Conservation (phyloP, 2,329 filamentous ascomycete species). For the Phialocephala subalpina region DNA sequence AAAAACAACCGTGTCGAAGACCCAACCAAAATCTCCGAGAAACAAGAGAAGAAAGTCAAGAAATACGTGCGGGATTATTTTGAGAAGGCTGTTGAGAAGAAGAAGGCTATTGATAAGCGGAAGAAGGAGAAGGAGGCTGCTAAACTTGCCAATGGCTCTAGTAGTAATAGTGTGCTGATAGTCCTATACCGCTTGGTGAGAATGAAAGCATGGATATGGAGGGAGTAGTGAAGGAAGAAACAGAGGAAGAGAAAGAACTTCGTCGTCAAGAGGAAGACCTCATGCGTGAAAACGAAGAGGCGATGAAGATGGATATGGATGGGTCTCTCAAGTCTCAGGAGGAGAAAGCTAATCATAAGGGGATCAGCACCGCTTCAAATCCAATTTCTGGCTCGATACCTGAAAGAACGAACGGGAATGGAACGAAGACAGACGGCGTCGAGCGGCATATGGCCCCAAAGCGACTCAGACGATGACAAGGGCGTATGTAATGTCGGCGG, state of each 20-base stretch:
- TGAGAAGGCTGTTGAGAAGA: slow-evolving; percentile 75
- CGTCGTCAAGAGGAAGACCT: slow-evolving; percentile 42
- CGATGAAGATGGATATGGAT: slow-evolving; percentile 40
- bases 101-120: slow-evolving; percentile 69
- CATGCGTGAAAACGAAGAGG: slow-evolving; percentile 43
- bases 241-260: slow-evolving; percentile 35
- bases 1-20: slow-evolving; percentile 88
- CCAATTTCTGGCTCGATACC: neutral
- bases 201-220: neutral
- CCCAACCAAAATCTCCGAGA: slow-evolving; percentile 78
- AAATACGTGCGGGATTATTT: slow-evolving; percentile 86
- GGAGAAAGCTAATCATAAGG: neutral
- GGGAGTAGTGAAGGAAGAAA: slow-evolving; percentile 31
- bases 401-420: neutral
- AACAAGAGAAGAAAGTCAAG: slow-evolving; percentile 84
- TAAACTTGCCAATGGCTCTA: slow-evolving; percentile 35
- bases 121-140: slow-evolving; percentile 56
- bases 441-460: neutral
- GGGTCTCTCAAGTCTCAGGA: slow-evolving; percentile 18
- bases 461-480: neutral
- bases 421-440: neutral
- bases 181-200: neutral
- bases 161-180: slow-evolving; percentile 34
- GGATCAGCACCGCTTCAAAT: neutral
- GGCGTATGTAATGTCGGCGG: neutral